These are phyloP conservation scores for Chaetomium strumarium DNA, from an alignment of 2,329 filamentous ascomycete species.

Conservation along the genomic window DNA sequence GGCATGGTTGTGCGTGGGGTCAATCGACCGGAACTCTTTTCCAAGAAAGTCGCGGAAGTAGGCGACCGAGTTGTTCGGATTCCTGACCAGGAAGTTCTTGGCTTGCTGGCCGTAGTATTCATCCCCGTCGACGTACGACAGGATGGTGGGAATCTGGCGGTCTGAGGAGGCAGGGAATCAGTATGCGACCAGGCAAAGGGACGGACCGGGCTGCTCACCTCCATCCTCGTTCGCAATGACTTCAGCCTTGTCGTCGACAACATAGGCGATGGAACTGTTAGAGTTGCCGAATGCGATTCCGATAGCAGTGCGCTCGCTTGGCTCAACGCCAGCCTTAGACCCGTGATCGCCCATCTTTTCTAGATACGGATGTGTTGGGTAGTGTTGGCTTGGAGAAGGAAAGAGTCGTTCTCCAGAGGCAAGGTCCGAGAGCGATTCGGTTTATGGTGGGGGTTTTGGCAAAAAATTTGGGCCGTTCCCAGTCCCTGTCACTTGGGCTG, in stretches of 20 bases:
- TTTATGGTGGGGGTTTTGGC: slow-evolving; percentile 17
- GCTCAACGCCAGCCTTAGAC: slow-evolving; percentile 41
- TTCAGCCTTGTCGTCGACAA: slow-evolving; percentile 87
- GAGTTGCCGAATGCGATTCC: slow-evolving; percentile 98
- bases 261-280: slow-evolving; percentile 94
- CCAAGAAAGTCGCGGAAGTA: slow-evolving; percentile 96
- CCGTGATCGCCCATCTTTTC: slow-evolving; percentile 40
- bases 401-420: not conserved
- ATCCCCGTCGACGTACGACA: slow-evolving; percentile 93
- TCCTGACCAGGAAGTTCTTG: slow-evolving; percentile 88
- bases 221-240: slow-evolving; percentile 99
- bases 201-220: slow-evolving; percentile 48
- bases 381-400: slow-evolving; percentile 15
- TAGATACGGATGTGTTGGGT: not conserved
- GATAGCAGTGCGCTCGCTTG: slow-evolving; percentile 65
- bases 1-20: slow-evolving; percentile 89
- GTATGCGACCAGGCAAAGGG: not conserved
- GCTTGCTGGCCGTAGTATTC: slow-evolving; percentile 96
- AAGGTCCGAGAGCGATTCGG: not conserved
- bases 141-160: slow-evolving; percentile 89
- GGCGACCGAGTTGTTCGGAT: slow-evolving; percentile 86
- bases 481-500: not conserved
- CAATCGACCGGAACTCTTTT: slow-evolving; percentile 96
- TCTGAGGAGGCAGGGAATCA: slow-evolving; percentile 46
- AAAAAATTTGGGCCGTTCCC: slow-evolving; percentile 3